Evolutionary conservation across 257 asterid species (phyloP), one percentile per base, ranked within the genome.

Genomic region (Solanum acaule): DNA sequence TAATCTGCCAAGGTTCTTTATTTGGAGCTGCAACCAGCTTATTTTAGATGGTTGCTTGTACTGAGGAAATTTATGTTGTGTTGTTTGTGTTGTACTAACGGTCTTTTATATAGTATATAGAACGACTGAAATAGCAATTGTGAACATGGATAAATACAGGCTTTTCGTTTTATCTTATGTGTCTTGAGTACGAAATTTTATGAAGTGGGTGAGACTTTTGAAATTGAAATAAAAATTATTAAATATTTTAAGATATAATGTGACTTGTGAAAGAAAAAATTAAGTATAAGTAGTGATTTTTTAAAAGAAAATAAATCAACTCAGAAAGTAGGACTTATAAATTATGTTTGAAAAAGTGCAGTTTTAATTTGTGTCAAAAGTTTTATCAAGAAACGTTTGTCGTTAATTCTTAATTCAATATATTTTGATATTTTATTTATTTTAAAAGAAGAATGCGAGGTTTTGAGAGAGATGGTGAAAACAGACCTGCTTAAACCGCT

Each of bases 381-480:
- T 14, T 49, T 0, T 49, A 49, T 49, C 59, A 49, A 49, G 59
- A 49, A 49, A 0, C 7, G 6, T 46, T 46, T 46, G 59, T 46
- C 12, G 59, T 65, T 85, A 10, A 37, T 22, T 52, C 35, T 59
- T 16, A 20, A 34, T 23, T 35, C 18, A 8, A 37, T 29, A 10
- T 65, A 72, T 38, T 35, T 65, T 34, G 27, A 46, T 25, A 84
- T 15, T 38, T 15, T 3, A 42, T 76, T 4, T 46, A 25, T 63
- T n/a, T 91, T 88, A 71, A 93, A 96, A 98, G 96, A 90, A 87
- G 98, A 96, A 90, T 94, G 96, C 75, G 90, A 89, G 23, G 94
- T 92, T 33, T 76, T 93, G 90, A 90, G 85, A 87, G 52, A 87
- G 27, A 95, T 87, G 88, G 88, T 95, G 89, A 85, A 87, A 81